A percentile compares a stretch with the other conserved stretches of the same genome.
phyloP scores from a whole-genome alignment of 495 filamentous ascomycete genomes.

The Letharia columbiana region DNA sequence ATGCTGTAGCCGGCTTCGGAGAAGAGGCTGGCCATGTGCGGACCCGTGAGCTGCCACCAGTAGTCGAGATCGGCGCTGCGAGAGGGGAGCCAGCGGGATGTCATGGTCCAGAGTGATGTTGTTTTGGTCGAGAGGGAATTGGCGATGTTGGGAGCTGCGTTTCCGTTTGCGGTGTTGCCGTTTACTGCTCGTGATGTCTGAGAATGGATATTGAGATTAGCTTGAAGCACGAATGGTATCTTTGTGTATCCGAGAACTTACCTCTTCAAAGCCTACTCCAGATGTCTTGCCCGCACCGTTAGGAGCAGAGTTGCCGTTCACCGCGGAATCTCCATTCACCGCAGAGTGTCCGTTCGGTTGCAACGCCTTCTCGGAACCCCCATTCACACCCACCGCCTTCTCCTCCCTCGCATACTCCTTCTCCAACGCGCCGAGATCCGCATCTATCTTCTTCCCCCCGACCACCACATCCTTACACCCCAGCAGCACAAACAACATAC shows the following conservation, averaged over 20 bases:
- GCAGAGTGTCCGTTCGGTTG: not conserved
- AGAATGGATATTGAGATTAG: not conserved
- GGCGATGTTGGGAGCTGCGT: not conserved
- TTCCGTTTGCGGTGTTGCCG: not conserved
- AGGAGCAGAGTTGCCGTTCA: not conserved
- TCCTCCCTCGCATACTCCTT: not conserved
- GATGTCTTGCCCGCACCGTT: not conserved
- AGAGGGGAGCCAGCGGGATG: not conserved
- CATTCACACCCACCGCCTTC: not conserved
- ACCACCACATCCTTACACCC: not conserved
- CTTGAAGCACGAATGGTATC: not conserved
- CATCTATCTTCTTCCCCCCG: not conserved
- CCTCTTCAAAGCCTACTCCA: not conserved
- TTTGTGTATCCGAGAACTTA: not conserved
- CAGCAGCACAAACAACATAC: conserved; percentile 1
- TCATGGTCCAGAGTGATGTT: not conserved
- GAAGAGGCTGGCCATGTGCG: not conserved
- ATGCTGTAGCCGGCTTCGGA: not conserved
- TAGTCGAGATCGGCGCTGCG: not conserved
- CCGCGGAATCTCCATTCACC: not conserved
- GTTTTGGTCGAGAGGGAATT: not conserved
- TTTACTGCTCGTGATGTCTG: not conserved
- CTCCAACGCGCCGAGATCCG: conserved; percentile 6
- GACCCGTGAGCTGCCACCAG: conserved; percentile 1
- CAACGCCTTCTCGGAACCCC: not conserved